A percentile compares a stretch with the other conserved stretches of the same genome.
Conservation (phyloP, 2,329 filamentous ascomycete genomes). For the Lachnum nothofagi region DNA sequence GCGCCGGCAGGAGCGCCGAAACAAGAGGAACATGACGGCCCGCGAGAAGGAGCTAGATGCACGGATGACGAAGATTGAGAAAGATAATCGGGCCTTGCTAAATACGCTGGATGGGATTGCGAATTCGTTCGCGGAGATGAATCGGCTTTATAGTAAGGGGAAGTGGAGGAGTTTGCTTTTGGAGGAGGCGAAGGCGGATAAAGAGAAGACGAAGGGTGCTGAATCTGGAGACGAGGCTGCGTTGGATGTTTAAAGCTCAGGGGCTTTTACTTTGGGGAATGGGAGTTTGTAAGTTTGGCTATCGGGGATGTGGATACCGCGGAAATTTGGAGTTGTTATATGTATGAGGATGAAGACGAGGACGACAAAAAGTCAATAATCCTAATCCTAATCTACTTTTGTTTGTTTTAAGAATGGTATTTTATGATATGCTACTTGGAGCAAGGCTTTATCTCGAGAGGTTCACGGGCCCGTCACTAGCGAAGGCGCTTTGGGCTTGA, state of each 20-base stretch:
- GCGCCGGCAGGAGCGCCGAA: conserved; percentile 13
- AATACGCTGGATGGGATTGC: conserved; percentile 20
- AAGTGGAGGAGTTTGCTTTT: not conserved
- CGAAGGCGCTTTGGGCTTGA: too few relatives aligned
- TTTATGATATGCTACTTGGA: too few relatives aligned
- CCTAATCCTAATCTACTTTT: too few relatives aligned
- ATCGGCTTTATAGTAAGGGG: not conserved
- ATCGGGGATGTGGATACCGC: not conserved
- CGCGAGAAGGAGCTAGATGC: conserved; percentile 23
- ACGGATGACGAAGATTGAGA: conserved; percentile 22
- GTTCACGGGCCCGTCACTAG: too few relatives aligned
- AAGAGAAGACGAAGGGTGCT: not conserved
- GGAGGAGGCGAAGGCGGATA: too few relatives aligned
- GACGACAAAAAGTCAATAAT: too few relatives aligned
- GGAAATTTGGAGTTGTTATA: not conserved
- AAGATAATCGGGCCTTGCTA: conserved; percentile 24
- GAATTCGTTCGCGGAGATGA: conserved; percentile 16
- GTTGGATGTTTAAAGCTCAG: not conserved
- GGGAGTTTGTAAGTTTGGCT: too few relatives aligned
- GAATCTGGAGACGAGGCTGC: not conserved
- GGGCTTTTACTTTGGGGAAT: not conserved
- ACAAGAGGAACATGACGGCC: conserved; percentile 9
- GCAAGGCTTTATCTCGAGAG: too few relatives aligned
- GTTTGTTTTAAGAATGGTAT: too few relatives aligned
- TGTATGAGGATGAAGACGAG: too few relatives aligned